Evolutionary conservation across 768 basidiomycete genomes (phyloP), one percentile per base, ranked within the genome.

Genomic region (Tephrocybe sp.): DNA sequence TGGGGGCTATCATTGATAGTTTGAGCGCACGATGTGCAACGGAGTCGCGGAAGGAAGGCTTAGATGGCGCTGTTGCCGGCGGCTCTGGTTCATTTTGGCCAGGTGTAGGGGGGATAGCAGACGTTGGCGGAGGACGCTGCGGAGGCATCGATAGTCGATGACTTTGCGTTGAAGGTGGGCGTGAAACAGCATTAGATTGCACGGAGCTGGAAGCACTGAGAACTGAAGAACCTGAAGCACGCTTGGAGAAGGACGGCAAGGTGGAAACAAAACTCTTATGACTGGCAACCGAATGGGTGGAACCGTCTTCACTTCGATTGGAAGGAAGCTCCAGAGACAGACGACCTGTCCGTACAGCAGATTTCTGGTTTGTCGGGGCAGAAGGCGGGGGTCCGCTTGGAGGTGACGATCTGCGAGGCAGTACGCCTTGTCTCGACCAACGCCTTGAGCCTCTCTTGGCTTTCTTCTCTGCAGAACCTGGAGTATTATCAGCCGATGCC

Each of bases 81-180:
- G 56, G 45, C 22, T 56, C 54, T 19, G 56, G 55, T 41, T 45
- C 53, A 51, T 60, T 68, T 35, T 56, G 70, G 42, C 62, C 60
- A 3, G 87, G 88, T 6, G 87, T 82, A 42, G 84, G 83, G 12
- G 88, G 87, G 13, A 84, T 78, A 5, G 87, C 85, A 43, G 77
- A 76, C 22, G 77, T 84, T 0, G 89, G 87, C 4, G 84, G 79
- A 26, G 89, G 89, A 12, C 85, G 82, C 23, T 82, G 89, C 3
- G 88, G 82, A 3, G 79, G 87, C 64, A 87, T 77, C 3, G 85
- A 88, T 16, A 70, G 60, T 35, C 88, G 74, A 59, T 84, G 76
- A 26, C 86, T 74, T 56, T 82, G 76, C 23, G 72, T 56, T 4
- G 72, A 68, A 31, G 60, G 44, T 26, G 66, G 57, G 20, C 60